These are phyloP conservation scores for Pseudogymnoascus sp. DNA, from an alignment of 2,329 filamentous ascomycete genomes.

Conservation along the genomic window DNA sequence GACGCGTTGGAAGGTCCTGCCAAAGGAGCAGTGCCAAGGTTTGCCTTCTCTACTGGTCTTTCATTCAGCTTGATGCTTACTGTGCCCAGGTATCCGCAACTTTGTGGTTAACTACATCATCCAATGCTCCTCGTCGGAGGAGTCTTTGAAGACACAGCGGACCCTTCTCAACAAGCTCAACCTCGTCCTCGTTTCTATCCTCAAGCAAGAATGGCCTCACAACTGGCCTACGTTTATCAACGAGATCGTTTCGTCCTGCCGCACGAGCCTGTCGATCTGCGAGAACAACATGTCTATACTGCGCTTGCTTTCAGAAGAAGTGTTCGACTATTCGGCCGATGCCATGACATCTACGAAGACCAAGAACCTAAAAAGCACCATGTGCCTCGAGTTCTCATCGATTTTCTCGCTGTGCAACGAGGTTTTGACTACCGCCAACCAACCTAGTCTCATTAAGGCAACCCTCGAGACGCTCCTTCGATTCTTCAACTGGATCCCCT, in stretches of 20 bases:
- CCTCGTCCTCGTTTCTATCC: constrained; percentile 88
- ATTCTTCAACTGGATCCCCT: constrained; percentile 98
- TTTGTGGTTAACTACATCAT: constrained; percentile 99
- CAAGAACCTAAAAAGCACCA: constrained; percentile 92
- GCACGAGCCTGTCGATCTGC: constrained; percentile 92
- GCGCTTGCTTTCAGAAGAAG: constrained; percentile 89
- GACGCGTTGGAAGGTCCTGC: constrained; percentile 97
- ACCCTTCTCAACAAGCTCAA: constrained; percentile 97
- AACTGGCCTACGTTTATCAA: constrained; percentile 99
- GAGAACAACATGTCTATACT: constrained; percentile 99
- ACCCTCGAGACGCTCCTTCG: constrained; percentile 91
- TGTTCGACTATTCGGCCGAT: constrained; percentile 97
- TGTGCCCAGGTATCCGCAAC: constrained; percentile 77
- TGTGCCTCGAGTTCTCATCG: constrained; percentile 97
- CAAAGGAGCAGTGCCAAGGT: constrained; percentile 93
- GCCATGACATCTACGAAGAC: constrained; percentile 99
- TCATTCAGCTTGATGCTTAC: constrained; percentile 19
- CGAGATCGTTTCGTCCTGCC: constrained; percentile 95
- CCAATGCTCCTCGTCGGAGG: constrained; percentile 83
- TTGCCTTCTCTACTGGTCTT: constrained; percentile 25
- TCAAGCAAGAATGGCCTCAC: constrained; percentile 99
- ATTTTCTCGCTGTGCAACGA: constrained; percentile 98
- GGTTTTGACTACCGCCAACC: constrained; percentile 82
- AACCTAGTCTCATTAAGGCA: constrained; percentile 86
- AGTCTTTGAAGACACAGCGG: constrained; percentile 74